A percentile compares a stretch with the other conserved stretches of the same genome.
phyloP scores from a whole-genome alignment of 2,329 filamentous ascomycete species.

The Colletotrichum sidae region DNA sequence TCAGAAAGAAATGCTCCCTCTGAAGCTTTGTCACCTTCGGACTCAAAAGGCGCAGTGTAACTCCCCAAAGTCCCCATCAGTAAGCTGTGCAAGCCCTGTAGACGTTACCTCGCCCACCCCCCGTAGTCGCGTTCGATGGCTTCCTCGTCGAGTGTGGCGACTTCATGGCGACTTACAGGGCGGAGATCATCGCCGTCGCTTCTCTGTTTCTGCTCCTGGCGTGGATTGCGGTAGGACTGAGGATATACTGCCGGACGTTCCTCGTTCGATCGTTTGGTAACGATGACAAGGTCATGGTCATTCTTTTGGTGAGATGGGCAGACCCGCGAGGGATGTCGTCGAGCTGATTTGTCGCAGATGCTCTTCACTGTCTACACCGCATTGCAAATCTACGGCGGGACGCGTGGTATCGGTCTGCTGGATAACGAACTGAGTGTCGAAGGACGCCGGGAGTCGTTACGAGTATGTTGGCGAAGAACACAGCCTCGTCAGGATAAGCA shows the following conservation, averaged over 20 bases:
- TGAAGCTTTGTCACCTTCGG: no score
- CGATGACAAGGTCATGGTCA: slow-evolving; percentile 49
- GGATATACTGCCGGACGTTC: slow-evolving; percentile 46
- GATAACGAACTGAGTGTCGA: background rate
- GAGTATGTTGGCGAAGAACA: background rate
- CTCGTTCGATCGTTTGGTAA: slow-evolving; percentile 46
- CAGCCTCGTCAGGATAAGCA: no score
- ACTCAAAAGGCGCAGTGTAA: no score
- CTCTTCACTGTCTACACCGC: slow-evolving; percentile 10
- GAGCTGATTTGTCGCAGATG: background rate
- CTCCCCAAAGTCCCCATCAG: rapidly evolving
- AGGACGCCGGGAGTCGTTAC: background rate
- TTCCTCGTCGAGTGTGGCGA: background rate
- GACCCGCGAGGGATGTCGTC: slow-evolving; percentile 7
- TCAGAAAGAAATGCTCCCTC: no score
- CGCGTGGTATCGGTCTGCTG: slow-evolving; percentile 3
- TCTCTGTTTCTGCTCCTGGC: slow-evolving; percentile 48
- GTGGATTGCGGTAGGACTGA: slow-evolving; percentile 45
- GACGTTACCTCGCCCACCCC: no score
- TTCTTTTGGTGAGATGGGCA: slow-evolving; percentile 41
- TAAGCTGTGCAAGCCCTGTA: no score
- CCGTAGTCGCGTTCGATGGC: background rate
- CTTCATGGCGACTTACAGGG: slow-evolving; percentile 36
- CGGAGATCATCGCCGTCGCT: slow-evolving; percentile 41
- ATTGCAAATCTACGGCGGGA: slow-evolving; percentile 7